Conservation (phyloP, 2,329 filamentous ascomycete genomes). For the Colletotrichum endophyticum region DNA sequence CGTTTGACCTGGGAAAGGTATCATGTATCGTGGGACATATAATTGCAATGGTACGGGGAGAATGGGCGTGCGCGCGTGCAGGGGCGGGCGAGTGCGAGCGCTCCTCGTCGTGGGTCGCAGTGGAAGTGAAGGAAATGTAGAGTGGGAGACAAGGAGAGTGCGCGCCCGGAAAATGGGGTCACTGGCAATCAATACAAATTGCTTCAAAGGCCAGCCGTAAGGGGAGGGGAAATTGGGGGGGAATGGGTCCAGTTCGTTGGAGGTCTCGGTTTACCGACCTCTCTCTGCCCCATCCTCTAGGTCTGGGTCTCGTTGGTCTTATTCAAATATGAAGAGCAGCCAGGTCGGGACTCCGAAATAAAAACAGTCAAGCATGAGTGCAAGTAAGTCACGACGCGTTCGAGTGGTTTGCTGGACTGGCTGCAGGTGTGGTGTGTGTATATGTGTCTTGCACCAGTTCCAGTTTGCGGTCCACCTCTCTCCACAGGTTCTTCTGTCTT, state of each 20-base stretch:
- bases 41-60: background rate
- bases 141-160: background rate
- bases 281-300: too few species aligned
- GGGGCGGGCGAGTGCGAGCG: background rate
- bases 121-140: background rate
- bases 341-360: too few species aligned
- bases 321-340: too few species aligned
- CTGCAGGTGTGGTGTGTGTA: too few species aligned
- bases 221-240: background rate
- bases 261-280: too few species aligned
- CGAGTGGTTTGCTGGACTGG: too few species aligned
- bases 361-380: too few species aligned
- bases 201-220: background rate
- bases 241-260: background rate
- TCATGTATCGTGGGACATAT: background rate
- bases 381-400: too few species aligned
- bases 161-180: too few species aligned
- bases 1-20: background rate
- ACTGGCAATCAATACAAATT: too few species aligned
- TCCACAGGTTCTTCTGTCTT: background rate
- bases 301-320: too few species aligned
- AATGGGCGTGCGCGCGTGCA: background rate
- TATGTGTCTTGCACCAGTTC: background rate
- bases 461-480: background rate
- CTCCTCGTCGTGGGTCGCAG: background rate